A percentile compares a stretch with the other conserved stretches of the same genome.
phyloP scores from a whole-genome alignment of 257 asterid species.

The Vinca minor region DNA sequence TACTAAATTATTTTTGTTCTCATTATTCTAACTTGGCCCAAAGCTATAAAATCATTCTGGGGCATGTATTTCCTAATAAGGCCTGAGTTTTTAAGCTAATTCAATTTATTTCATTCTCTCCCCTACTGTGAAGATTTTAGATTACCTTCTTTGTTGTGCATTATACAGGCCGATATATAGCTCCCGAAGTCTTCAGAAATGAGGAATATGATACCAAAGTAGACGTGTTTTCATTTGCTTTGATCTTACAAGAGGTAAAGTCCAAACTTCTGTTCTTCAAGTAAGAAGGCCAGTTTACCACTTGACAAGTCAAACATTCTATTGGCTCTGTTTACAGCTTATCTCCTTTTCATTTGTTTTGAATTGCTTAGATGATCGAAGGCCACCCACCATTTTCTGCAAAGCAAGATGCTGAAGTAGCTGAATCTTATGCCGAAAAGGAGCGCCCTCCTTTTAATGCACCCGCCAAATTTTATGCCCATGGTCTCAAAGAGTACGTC shows the following conservation, averaged over 20 bases:
- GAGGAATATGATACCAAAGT: constrained; percentile 94
- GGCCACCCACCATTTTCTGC: constrained; percentile 63
- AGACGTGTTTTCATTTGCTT: constrained; percentile 89
- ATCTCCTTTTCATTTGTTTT: neutral
- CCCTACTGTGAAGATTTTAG: neutral
- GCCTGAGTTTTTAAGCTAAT: neutral
- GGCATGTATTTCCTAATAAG: neutral
- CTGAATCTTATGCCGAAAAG: constrained; percentile 44
- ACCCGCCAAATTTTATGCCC: constrained; percentile 55
- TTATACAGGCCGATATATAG: constrained; percentile 76
- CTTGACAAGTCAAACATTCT: neutral
- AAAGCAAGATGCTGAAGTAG: constrained; percentile 55
- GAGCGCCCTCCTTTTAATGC: constrained; percentile 88
- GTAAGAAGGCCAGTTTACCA: neutral
- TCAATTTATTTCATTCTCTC: neutral
- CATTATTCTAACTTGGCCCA: neutral
- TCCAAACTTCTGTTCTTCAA: neutral
- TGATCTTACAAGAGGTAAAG: constrained; percentile 87
- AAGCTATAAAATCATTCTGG: neutral
- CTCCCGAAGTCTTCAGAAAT: constrained; percentile 82
- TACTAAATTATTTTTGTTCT: neutral
- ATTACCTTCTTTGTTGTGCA: constrained; percentile 11
- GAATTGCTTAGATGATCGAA: constrained; percentile 72
- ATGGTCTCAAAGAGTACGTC: constrained; percentile 77
- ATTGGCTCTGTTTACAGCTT: neutral